Base-by-base conservation (phyloP, 768 basidiomycete genomes). In the Hypholoma sublateritium region DNA sequence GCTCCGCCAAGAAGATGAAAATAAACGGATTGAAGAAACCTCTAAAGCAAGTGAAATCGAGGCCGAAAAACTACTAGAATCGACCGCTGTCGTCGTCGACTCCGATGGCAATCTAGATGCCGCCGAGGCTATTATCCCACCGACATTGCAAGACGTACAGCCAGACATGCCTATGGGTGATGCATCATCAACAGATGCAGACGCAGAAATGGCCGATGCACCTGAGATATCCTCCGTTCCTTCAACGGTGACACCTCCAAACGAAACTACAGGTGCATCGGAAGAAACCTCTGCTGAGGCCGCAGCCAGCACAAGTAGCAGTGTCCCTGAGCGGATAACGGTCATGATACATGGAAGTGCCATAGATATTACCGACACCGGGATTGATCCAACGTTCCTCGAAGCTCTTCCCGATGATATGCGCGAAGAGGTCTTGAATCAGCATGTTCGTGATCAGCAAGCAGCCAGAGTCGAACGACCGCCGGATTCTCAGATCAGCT, bases 361-460 rank as follows among this genome's bases (percentile, higher is more conserved):
- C 6, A 93, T 98, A 24, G 97, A 99, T 68, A 99, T 99, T 69
- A 99, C 97, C 2, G 95, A 98, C 65, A 96, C 95, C 36, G 97
- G 97, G 4, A 98, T 99, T 67, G 97, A 99, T 69, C 93, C 95
- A 2, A 95, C 93, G 5, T 99, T 99, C 82, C 77, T 99, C 56
- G 95, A 98, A 73, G 97, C 97, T 22, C 75, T 99, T 8, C 97
- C 97, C 0, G 97, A 99, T 67, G 96, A 98, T 62, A 98, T 99
- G 89, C 86, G 97, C 50, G 96, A 97, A 68, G 97, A 99, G 68
- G 94, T 99, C 35, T 80, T 99, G 52, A 95, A 95, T 65, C 97
- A 99, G 67, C 96, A 99, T 67, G 87, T 98, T 63, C 88, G 95
- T 8, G 97, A 98, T 64, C 92, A 88, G 58, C 87, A 89, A 39